Evolutionary conservation across 2,329 filamentous ascomycete species (phyloP), one percentile per base, ranked within the genome.

Genomic region (Alternaria sp.): DNA sequence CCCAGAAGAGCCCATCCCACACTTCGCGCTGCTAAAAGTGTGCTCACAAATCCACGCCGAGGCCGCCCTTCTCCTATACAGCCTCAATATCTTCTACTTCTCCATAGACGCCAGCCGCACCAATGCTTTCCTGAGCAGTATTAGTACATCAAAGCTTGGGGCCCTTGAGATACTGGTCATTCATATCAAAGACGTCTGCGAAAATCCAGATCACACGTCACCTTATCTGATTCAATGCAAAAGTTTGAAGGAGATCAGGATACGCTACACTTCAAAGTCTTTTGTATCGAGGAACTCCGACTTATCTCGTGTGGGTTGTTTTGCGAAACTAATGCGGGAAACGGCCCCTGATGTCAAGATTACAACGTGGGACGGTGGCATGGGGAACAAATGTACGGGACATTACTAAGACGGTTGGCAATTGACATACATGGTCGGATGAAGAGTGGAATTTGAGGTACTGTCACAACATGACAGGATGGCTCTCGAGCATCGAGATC

Each of bases 391-490:
- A 36, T n/a, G 7, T n/a, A 36, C 32, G 32, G 32, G 32, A 36
- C 32, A 36, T 36, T 36, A 36, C 15, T 36, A 1, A 36, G 32
- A 36, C 15, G 32, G 32, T 36, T n/a, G 15, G 32, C 32, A 36
- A 15, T 36, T 36, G 8, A n/a, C 32, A 36, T n/a, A 36, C 0
- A 9, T 36, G 32, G 15, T 36, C 8, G 32, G 32, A 10, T 2
- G 0, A 36, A 36, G 0, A 36, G 15, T 36, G 15, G 15, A 4
- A 0, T 1, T 36, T 1, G 32, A 0, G 15, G 5, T 36, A 0
- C 32, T 36, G 32, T 36, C 15, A 36, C 32, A 36, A 15, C 0
- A 10, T 36, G 32, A 5, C 8, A n/a, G 32, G 4, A n/a, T 9
- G 1, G 15, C 32, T 9, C 5, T 36, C 32, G 15, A 36, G 32